These are phyloP conservation scores for Protomyces lactucae-debilis DNA, from an alignment of 1,139 yeast genomes.

Conservation along the genomic window DNA sequence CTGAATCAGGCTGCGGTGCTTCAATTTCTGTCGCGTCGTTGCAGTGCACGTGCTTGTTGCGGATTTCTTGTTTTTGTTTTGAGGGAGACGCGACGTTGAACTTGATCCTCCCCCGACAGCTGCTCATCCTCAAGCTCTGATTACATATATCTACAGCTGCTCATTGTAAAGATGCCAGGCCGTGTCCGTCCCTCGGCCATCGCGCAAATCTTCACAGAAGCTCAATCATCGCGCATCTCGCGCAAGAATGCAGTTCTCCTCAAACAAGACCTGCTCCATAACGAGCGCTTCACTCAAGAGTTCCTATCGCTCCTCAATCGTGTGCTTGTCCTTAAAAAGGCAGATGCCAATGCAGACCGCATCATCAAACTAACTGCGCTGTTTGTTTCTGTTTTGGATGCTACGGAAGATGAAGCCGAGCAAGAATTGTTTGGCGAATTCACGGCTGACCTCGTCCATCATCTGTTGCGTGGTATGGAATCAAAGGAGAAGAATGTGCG, in stretches of 20 bases:
- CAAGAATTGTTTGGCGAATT: slow-evolving; percentile 40
- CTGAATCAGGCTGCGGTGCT: no score
- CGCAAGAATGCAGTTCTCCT: slow-evolving; percentile 17
- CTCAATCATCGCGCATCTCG: slow-evolving; percentile 9
- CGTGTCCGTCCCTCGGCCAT: neutral
- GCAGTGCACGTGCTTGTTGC: neutral
- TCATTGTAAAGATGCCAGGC: neutral
- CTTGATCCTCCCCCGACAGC: neutral
- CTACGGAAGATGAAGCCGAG: slow-evolving; percentile 15
- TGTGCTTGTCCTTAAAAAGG: slow-evolving; percentile 62
- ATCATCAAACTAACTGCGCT: slow-evolving; percentile 56
- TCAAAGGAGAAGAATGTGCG: slow-evolving; percentile 74
- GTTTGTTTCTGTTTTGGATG: slow-evolving; percentile 30
- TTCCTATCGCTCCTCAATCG: slow-evolving; percentile 34
- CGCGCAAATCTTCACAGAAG: slow-evolving; percentile 13
- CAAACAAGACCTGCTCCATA: slow-evolving; percentile 6
- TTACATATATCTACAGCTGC: neutral
- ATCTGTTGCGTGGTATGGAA: slow-evolving; percentile 67
- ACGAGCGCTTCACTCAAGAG: neutral
- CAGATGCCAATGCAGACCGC: slow-evolving; percentile 70
- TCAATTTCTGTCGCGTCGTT: no score
- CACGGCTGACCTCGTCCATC: slow-evolving; percentile 58
- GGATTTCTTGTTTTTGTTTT: neutral
- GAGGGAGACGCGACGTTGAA: neutral
- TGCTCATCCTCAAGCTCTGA: neutral